phyloP scores from a whole-genome alignment of 331 rosid genomes.

The Telfairia occidentalis region DNA sequence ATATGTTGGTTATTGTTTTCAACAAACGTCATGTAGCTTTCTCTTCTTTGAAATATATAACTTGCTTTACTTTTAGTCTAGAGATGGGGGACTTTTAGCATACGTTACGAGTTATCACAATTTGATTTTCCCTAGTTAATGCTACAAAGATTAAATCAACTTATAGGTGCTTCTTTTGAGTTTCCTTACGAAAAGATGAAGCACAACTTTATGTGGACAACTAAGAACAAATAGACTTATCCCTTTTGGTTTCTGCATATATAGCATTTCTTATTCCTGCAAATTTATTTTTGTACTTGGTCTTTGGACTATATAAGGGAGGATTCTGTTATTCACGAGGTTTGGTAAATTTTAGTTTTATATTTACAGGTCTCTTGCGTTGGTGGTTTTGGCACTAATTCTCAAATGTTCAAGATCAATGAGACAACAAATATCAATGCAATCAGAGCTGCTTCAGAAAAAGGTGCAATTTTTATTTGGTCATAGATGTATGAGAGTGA shows the following conservation, averaged over 20 bases:
- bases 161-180: too few relatives aligned
- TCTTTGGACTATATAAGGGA: background rate
- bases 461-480: slow-evolving; percentile 36
- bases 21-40: too few relatives aligned
- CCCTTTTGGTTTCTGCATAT: background rate
- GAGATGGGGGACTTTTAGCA: too few relatives aligned
- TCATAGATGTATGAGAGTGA: background rate
- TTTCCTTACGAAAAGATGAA: too few relatives aligned
- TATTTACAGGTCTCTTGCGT: slow-evolving; percentile 73
- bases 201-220: background rate
- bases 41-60: too few relatives aligned
- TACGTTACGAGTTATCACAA: too few relatives aligned
- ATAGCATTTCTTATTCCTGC: background rate
- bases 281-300: background rate
- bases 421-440: slow-evolving; percentile 97
- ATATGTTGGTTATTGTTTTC: too few relatives aligned
- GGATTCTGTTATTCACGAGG: background rate
- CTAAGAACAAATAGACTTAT: background rate
- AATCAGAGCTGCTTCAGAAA: slow-evolving; percentile 74
- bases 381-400: slow-evolving; percentile 95
- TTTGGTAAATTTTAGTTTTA: slow-evolving; percentile 25
- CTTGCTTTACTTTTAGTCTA: too few relatives aligned
- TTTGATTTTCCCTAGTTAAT: too few relatives aligned
- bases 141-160: too few relatives aligned
- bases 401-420: slow-evolving; percentile 86